These are phyloP conservation scores for Phytophthora pini DNA, from an alignment of 352 stramenopile genomes.

Conservation along the genomic window DNA sequence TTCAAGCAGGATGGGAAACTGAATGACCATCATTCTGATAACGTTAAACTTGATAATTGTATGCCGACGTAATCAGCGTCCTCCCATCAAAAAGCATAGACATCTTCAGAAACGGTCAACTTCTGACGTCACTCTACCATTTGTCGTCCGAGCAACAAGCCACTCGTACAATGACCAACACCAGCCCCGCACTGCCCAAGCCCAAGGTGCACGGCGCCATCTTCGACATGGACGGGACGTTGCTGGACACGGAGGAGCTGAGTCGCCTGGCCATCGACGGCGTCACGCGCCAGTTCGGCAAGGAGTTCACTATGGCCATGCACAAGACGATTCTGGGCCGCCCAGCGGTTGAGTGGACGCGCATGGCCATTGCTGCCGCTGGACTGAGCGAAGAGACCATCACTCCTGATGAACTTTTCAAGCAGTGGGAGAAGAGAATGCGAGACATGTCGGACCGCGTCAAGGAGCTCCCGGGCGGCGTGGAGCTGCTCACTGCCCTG, in stretches of 20 bases:
- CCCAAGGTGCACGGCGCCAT: constrained; percentile 53
- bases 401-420: constrained; percentile 60
- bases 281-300: constrained; percentile 61
- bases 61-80: constrained; percentile 7
- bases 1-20: no score
- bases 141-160: constrained; percentile 10
- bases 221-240: constrained; percentile 86
- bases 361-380: constrained; percentile 62
- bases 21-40: constrained; percentile 11
- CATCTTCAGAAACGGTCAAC: constrained; percentile 27
- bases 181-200: constrained; percentile 13
- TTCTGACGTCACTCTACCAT: constrained; percentile 22
- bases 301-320: constrained; percentile 61
- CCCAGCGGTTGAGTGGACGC: constrained; percentile 72
- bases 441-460: constrained; percentile 60
- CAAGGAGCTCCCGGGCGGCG: constrained; percentile 57
- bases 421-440: constrained; percentile 71
- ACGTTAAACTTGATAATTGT: constrained; percentile 9
- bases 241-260: constrained; percentile 84
- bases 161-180: constrained; percentile 16
- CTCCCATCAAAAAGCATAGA: constrained; percentile 10
- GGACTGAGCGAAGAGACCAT: constrained; percentile 47
- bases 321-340: constrained; percentile 82
- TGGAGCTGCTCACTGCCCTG: constrained; percentile 55
- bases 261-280: constrained; percentile 67